phyloP scores from a whole-genome alignment of 2,329 filamentous ascomycete genomes.

The Cytospora mali region DNA sequence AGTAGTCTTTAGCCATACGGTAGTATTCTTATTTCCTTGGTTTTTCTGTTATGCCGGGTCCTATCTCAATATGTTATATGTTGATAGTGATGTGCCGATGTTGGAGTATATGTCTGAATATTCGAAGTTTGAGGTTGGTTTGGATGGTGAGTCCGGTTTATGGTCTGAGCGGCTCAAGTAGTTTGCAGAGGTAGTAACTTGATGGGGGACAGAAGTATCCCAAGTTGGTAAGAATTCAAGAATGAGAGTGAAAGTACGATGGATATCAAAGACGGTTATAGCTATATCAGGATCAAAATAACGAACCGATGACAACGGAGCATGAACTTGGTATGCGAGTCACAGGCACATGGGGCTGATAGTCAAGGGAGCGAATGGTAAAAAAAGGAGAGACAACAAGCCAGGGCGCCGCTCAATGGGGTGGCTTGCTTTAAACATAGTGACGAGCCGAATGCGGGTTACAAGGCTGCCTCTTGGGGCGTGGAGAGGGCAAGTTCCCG shows the following conservation, averaged over 20 bases:
- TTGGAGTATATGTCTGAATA: neutral
- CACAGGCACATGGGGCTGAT: constrained; percentile 23
- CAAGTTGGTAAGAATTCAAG: neutral
- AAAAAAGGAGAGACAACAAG: constrained; percentile 18
- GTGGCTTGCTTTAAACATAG: constrained; percentile 27
- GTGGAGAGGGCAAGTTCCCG: constrained; percentile 5
- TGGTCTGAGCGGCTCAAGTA: neutral
- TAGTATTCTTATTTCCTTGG: neutral
- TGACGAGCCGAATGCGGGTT: constrained; percentile 1
- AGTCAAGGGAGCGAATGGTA: constrained; percentile 21
- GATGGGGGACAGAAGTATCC: neutral
- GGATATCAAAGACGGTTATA: constrained; percentile 13
- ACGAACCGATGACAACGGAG: constrained; percentile 14
- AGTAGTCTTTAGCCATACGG: constrained; percentile 28
- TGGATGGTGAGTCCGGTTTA: neutral
- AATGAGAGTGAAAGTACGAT: neutral
- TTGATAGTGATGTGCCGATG: neutral
- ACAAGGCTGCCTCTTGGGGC: constrained; percentile 24
- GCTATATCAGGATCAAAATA: constrained; percentile 18
- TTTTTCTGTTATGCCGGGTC: neutral
- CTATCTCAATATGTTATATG: neutral
- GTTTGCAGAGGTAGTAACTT: neutral
- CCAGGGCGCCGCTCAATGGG: constrained; percentile 6
- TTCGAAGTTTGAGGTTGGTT: neutral
- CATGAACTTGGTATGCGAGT: constrained; percentile 16